phyloP scores from a whole-genome alignment of 2,329 filamentous ascomycete species.

The Tolypocladium tundrense region DNA sequence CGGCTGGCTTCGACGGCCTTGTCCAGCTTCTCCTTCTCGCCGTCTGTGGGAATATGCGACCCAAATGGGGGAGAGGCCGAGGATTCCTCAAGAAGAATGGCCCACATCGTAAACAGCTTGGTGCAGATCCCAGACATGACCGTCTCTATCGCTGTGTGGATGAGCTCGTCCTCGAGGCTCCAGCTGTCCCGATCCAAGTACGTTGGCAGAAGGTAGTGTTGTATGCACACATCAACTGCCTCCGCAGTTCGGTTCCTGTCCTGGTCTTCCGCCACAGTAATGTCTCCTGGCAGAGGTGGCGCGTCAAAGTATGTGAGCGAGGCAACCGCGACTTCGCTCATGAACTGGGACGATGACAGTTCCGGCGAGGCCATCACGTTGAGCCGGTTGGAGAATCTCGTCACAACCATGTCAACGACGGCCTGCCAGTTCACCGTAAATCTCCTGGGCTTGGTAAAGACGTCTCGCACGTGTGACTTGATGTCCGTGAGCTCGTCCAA shows the following conservation, averaged over 20 bases:
- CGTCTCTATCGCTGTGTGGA: slow-evolving; percentile 30
- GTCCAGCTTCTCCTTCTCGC: slow-evolving; percentile 3
- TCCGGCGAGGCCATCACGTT: slow-evolving; percentile 21
- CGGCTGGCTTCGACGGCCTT: slow-evolving; percentile 10
- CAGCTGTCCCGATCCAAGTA: slow-evolving; percentile 10
- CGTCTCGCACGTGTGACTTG: slow-evolving; percentile 30
- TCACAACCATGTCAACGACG: slow-evolving; percentile 54
- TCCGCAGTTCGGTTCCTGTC: slow-evolving; percentile 23
- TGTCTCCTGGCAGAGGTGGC: slow-evolving; percentile 13
- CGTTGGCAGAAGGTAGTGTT: slow-evolving; percentile 30
- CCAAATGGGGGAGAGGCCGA: background rate
- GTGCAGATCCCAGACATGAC: slow-evolving; percentile 30
- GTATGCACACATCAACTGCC: slow-evolving; percentile 30
- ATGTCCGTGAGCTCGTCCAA: slow-evolving; percentile 22
- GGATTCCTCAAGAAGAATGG: background rate
- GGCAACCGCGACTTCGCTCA: slow-evolving; percentile 13
- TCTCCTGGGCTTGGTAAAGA: slow-evolving; percentile 24
- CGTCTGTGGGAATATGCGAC: background rate
- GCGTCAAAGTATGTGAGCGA: slow-evolving; percentile 24
- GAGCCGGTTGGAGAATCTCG: slow-evolving; percentile 49
- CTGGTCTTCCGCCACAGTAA: slow-evolving; percentile 5
- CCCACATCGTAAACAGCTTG: slow-evolving; percentile 10
- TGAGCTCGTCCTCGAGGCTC: slow-evolving; percentile 32
- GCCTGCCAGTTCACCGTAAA: slow-evolving; percentile 51
- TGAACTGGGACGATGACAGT: slow-evolving; percentile 17